phyloP scores from a whole-genome alignment of 1,284 basidiomycete species.

The Termitomyces sp. region DNA sequence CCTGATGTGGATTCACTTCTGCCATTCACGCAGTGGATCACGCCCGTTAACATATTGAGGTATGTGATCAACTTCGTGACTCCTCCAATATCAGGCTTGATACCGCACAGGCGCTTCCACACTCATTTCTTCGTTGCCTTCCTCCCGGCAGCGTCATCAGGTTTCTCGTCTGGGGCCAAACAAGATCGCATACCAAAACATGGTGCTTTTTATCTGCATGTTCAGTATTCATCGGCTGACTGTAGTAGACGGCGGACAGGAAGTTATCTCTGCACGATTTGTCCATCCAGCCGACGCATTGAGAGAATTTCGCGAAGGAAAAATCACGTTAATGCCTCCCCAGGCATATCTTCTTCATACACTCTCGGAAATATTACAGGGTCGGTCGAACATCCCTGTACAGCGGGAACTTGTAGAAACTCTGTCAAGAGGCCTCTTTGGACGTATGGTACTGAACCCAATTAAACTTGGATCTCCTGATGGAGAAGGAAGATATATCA shows the following conservation, averaged over 20 bases:
- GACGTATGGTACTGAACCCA: slow-evolving; percentile 56
- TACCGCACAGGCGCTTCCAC: slow-evolving; percentile 51
- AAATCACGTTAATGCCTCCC: slow-evolving; percentile 63
- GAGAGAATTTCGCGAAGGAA: slow-evolving; percentile 40
- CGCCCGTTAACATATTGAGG: slow-evolving; percentile 49
- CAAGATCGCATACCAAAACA: slow-evolving; percentile 57
- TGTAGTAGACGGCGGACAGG: slow-evolving; percentile 53
- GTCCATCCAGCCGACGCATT: slow-evolving; percentile 48
- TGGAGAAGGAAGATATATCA: slow-evolving; percentile 37
- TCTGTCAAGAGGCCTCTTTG: slow-evolving; percentile 53
- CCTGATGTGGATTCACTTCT: slow-evolving; percentile 43
- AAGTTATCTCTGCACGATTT: slow-evolving; percentile 63
- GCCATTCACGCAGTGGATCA: slow-evolving; percentile 70
- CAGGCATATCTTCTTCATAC: slow-evolving; percentile 65
- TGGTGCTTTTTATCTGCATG: slow-evolving; percentile 24
- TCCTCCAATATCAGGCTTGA: not conserved
- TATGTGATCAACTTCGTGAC: slow-evolving; percentile 22
- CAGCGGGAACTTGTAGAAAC: slow-evolving; percentile 41
- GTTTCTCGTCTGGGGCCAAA: slow-evolving; percentile 47
- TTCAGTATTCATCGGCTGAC: not conserved
- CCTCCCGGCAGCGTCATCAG: slow-evolving; percentile 39
- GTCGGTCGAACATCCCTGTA: slow-evolving; percentile 32
- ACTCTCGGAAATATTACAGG: slow-evolving; percentile 43
- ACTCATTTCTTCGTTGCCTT: slow-evolving; percentile 64
- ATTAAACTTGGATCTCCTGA: slow-evolving; percentile 31